A percentile compares a stretch with the other conserved stretches of the same genome.
Evolutionary conservation across 2,329 filamentous ascomycete genomes (phyloP).

Genomic region (Arthrobotrys musiformis): DNA sequence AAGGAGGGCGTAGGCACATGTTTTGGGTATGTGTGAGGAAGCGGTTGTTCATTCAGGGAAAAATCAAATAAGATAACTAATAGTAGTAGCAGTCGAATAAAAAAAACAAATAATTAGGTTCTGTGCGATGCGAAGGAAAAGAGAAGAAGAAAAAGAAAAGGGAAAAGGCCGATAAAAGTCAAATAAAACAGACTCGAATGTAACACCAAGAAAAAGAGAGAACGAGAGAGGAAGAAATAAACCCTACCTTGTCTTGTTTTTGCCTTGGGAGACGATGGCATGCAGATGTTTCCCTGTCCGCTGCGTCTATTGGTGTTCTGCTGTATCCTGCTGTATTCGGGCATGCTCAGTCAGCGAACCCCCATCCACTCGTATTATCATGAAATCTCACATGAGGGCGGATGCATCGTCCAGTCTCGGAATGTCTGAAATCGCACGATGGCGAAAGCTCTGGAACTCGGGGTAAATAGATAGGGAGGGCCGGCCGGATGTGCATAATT

Average conservation of each 20-base stretch:
- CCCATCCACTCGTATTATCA: not conserved
- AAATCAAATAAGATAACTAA: slow-evolving; percentile 4
- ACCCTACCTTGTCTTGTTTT: too few relatives aligned
- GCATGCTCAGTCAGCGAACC: slow-evolving; percentile 8
- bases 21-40: slow-evolving; percentile 13
- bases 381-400: not conserved
- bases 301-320: slow-evolving; percentile 2
- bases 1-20: slow-evolving; percentile 17
- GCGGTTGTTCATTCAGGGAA: slow-evolving; percentile 2
- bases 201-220: slow-evolving; percentile 11
- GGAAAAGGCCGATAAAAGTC: slow-evolving; percentile 4
- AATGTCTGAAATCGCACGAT: slow-evolving; percentile 12
- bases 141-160: not conserved
- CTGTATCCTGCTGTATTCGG: not conserved
- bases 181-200: slow-evolving; percentile 23
- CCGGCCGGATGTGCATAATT: slow-evolving; percentile 36
- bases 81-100: too few relatives aligned
- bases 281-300: not conserved
- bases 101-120: slow-evolving; percentile 22
- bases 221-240: too few relatives aligned
- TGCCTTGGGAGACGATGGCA: not conserved
- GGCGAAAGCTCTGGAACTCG: slow-evolving; percentile 10
- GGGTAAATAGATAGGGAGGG: slow-evolving; percentile 13
- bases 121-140: slow-evolving; percentile 7
- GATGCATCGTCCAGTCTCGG: not conserved